Conservation (phyloP, 768 basidiomycete species). For the Hemileccinum rubropunctum region DNA sequence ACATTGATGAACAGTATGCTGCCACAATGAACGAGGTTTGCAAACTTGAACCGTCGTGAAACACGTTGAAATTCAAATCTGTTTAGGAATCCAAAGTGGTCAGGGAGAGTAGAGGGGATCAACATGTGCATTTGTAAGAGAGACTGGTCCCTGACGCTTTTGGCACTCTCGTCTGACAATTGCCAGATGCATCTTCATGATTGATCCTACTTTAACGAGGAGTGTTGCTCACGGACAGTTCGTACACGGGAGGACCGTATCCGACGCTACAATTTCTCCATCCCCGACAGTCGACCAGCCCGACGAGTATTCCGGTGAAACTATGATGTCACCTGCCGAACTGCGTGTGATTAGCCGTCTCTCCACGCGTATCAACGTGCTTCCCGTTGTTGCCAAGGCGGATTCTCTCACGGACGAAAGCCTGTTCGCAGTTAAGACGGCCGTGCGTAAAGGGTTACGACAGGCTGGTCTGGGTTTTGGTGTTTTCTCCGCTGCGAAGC, state of each 20-base stretch:
- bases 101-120: constrained; percentile 83
- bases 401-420: constrained; percentile 84
- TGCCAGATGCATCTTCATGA: constrained; percentile 77
- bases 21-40: constrained; percentile 84
- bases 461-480: constrained; percentile 74
- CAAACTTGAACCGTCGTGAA: not conserved
- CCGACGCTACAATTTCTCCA: constrained; percentile 60
- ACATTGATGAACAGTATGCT: constrained; percentile 76
- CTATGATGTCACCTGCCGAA: constrained; percentile 75
- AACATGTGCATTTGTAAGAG: constrained; percentile 83
- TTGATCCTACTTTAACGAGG: constrained; percentile 70
- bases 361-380: constrained; percentile 69
- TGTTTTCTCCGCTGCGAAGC: constrained; percentile 57
- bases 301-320: constrained; percentile 44
- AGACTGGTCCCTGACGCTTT: not conserved
- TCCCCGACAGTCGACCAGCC: constrained; percentile 49
- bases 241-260: constrained; percentile 53
- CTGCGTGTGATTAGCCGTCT: constrained; percentile 77
- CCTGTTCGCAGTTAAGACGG: constrained; percentile 65
- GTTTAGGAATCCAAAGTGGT: constrained; percentile 83
- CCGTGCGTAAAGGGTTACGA: constrained; percentile 64
- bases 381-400: constrained; percentile 76
- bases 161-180: constrained; percentile 12
- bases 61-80: not conserved
- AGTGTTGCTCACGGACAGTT: constrained; percentile 49